These are phyloP conservation scores for Aureoboletus auriporus DNA, from an alignment of 768 basidiomycete species.

Conservation along the genomic window DNA sequence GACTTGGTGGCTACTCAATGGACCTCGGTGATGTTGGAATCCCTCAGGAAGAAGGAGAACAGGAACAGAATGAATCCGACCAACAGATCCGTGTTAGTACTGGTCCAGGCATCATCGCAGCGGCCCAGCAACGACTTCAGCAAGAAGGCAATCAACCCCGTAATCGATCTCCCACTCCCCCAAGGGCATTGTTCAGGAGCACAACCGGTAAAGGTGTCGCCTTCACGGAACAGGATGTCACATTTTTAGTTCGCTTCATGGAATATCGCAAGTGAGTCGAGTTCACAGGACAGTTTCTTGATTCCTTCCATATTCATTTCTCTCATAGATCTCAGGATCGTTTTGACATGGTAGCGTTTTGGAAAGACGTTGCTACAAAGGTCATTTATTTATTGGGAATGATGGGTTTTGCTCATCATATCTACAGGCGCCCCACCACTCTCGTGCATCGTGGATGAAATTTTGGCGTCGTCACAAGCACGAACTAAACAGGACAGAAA, in stretches of 20 bases:
- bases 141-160: conserved; percentile 39
- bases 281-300: background rate
- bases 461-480: conserved; percentile 88
- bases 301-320: conserved; percentile 4
- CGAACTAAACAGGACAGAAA: conserved; percentile 64
- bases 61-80: conserved; percentile 41
- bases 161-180: conserved; percentile 76
- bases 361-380: conserved; percentile 74
- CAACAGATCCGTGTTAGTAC: conserved; percentile 32
- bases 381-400: conserved; percentile 29
- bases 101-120: conserved; percentile 43
- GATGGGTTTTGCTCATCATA: conserved; percentile 1
- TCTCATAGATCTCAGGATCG: conserved; percentile 49
- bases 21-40: conserved; percentile 49
- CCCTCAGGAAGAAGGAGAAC: conserved; percentile 40
- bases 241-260: conserved; percentile 72
- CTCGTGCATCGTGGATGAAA: conserved; percentile 93
- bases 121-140: conserved; percentile 39
- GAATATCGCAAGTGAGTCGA: conserved; percentile 64
- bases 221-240: conserved; percentile 80
- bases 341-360: conserved; percentile 72
- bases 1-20: conserved; percentile 84
- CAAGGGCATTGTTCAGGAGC: conserved; percentile 72
- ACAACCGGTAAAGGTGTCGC: conserved; percentile 90
- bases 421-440: conserved; percentile 78